A percentile compares a stretch with the other conserved stretches of the same genome.
phyloP scores from a whole-genome alignment of 2,329 filamentous ascomycete species.

The Paraphaeosphaeria sporulosa region DNA sequence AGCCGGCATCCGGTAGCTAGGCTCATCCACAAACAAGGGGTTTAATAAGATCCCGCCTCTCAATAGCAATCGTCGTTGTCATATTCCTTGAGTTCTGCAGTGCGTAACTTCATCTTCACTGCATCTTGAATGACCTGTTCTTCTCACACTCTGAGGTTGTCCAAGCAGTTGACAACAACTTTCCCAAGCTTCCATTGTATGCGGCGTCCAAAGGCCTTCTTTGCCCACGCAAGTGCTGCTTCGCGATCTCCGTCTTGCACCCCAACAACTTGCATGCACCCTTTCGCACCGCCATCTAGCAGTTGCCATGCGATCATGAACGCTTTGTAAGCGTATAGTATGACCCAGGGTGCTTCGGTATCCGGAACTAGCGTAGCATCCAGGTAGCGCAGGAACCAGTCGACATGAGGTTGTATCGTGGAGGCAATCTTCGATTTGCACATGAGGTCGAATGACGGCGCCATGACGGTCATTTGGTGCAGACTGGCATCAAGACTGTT shows the following conservation, averaged over 20 bases:
- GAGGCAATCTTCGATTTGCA: slow-evolving; percentile 23
- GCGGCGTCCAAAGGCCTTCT: slow-evolving; percentile 25
- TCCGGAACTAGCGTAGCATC: slow-evolving; percentile 20
- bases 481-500: slow-evolving; percentile 26
- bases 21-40: background rate
- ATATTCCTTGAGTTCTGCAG: background rate
- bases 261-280: slow-evolving; percentile 27
- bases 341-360: slow-evolving; percentile 28
- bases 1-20: too few species aligned
- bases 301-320: slow-evolving; percentile 36
- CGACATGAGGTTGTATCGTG: slow-evolving; percentile 28
- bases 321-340: slow-evolving; percentile 31
- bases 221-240: slow-evolving; percentile 27
- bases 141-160: slow-evolving; percentile 10
- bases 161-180: slow-evolving; percentile 25
- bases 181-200: slow-evolving; percentile 28
- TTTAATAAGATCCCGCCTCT: background rate
- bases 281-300: slow-evolving; percentile 18
- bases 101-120: background rate
- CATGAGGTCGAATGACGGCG: slow-evolving; percentile 26
- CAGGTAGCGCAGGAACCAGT: slow-evolving; percentile 34
- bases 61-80: background rate
- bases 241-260: slow-evolving; percentile 25
- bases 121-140: background rate
- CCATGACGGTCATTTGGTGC: slow-evolving; percentile 24